Evolutionary conservation across 2,329 filamentous ascomycete species (phyloP), one percentile per base, ranked within the genome.

Genomic region (Exophiala calicioides): DNA sequence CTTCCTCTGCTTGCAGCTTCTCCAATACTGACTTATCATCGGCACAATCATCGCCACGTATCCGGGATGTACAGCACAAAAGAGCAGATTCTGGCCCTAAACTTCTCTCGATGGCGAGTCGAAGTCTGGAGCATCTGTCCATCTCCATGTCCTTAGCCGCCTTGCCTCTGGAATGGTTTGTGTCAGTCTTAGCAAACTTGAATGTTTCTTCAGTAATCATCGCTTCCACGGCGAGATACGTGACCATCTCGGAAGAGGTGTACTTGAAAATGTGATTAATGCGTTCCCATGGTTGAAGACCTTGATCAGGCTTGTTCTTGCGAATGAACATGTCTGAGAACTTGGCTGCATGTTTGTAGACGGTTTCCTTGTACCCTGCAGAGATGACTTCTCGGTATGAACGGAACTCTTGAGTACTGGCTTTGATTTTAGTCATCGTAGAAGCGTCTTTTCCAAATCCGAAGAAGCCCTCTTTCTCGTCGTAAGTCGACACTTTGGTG

Each of bases 321-420:
- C 44, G 53, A 15, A 55, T 53, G 43, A 50, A 55, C 10, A 19
- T 32, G 8, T 33, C 18, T 5, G 45, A 37, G 37, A 58, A 58
- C 3, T 57, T 56, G 20, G 40, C 30, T 4, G 50, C 46, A 8
- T 45, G 47, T 10, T 30, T 26, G 23, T 52, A 55, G 16, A 55
- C 3, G 7, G 30, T 27, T n/a, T 38, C 26, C 16, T 45, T 36
- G n/a, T 38, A 49, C 26, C 55, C 67, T 5, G 71, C 59, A 2
- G 79, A 81, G 9, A 71, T 69, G 2, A 67, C 59, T 20, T 76
- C 65, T 1, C 73, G 68, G 56, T 75, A 79, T 0, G 73, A 68
- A 4, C 79, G 67, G 51, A 85, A 84, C 3, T 69, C 64, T 56
- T 85, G 81, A 1, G 76, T 74, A 26, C 68, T 70, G 54, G 70